Evolutionary conservation across 129 eudicot species (phyloP), one percentile per base, ranked within the genome.

Genomic region (Helianthus annuus): DNA sequence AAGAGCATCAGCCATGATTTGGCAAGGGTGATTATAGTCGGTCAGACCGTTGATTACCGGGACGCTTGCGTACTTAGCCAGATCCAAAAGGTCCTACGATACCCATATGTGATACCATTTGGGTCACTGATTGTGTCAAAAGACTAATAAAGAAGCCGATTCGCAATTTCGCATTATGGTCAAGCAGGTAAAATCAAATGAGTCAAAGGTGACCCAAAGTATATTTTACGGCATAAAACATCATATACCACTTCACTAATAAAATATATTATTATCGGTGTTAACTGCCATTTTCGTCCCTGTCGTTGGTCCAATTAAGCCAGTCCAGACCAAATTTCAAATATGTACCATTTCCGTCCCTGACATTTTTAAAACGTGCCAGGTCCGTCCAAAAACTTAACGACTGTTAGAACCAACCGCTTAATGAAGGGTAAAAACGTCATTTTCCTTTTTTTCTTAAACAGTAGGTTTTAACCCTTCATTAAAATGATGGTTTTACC

Each of bases 1-100:
- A 48, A 87, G 95, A 11, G 89, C 96, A 83, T 92, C 96, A 52
- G 95, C 96, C 91, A 89, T 86, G 11, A 92, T 89, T 83, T 92
- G 98, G 74, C 89, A 83, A 67, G 98, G 98, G 75, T 92, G 98
- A 71, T 92, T 92, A 62, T 83, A 92, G 75, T 89, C 98, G 10
- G 98, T 85, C 73, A 92, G 62, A 54, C 83, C 81, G 59, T 81
- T 81, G 42, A 81, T 76, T 54, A 81, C 85, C 60, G 85, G 82
- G 67, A 81, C 59, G 13, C 78, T 81, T 57, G 85, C 82, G 32
- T 76, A 90, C 64, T 84, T 90, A 72, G 97, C 99, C 39, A 94
- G 87, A 81, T 94, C 97, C 46, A 90, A 76, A 73, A 94, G 87
- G 60, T 90, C 99, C 96, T 92, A 79, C 74, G 40, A 64, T 44